Percentiles rank a stretch among this genome's conserved stretches.
phyloP scores from a whole-genome alignment of 495 filamentous ascomycete species.

The Letharia lupina region DNA sequence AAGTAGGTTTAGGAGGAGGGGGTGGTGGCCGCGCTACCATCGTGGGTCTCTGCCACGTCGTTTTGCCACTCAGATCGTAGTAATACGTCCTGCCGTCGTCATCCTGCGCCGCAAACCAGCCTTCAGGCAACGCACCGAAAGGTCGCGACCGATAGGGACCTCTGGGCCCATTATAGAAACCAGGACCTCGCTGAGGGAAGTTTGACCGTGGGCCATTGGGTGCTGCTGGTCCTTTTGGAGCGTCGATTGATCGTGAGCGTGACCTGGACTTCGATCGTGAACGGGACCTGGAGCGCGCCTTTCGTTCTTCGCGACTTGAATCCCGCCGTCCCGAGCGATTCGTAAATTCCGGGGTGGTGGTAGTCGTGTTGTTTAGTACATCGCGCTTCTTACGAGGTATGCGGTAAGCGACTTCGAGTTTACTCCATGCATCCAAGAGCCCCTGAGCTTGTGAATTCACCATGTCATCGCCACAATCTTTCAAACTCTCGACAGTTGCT shows the following conservation, averaged over 20 bases:
- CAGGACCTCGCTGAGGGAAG: constrained; percentile 51
- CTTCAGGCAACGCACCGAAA: constrained; percentile 55
- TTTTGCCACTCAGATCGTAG: constrained; percentile 63
- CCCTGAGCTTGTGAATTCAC: constrained; percentile 62
- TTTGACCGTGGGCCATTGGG: constrained; percentile 62
- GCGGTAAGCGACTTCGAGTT: constrained; percentile 83
- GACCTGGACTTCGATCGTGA: constrained; percentile 47
- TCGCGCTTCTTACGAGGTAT: constrained; percentile 79
- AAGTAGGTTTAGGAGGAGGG: constrained; percentile 53
- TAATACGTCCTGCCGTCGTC: constrained; percentile 66
- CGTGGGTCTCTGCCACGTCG: constrained; percentile 73
- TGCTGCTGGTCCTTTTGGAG: constrained; percentile 44
- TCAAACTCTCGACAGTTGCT: constrained; percentile 63
- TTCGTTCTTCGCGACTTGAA: constrained; percentile 51
- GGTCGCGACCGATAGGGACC: constrained; percentile 46
- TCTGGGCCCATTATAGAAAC: constrained; percentile 51
- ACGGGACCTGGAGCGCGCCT: constrained; percentile 34
- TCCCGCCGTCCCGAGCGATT: constrained; percentile 65
- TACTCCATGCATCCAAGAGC: constrained; percentile 79
- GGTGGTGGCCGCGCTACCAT: constrained; percentile 53
- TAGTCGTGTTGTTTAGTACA: constrained; percentile 37
- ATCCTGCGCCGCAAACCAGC: constrained; percentile 69
- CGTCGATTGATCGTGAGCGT: constrained; percentile 44
- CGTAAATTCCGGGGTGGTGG: constrained; percentile 33
- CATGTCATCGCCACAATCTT: constrained; percentile 58